These are phyloP conservation scores for Leccinum pallidistipes DNA, from an alignment of 1,284 basidiomycete species.

Conservation along the genomic window DNA sequence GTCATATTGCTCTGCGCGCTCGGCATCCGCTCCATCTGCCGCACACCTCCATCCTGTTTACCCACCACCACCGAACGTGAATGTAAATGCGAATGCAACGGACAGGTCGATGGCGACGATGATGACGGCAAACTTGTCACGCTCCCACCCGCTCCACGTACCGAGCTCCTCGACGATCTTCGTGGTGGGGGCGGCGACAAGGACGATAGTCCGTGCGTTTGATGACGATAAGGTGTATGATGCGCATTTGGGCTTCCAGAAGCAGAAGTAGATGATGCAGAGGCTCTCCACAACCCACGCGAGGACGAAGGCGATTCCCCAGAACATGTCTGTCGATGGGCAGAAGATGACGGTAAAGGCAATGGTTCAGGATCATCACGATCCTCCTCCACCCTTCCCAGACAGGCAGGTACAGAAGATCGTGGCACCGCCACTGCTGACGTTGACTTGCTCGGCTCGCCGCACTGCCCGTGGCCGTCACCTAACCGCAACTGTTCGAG, in stretches of 20 bases:
- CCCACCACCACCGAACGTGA: slow-evolving; percentile 7
- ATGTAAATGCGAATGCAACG: neutral
- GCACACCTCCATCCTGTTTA: slow-evolving; percentile 10
- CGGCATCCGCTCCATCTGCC: slow-evolving; percentile 23
- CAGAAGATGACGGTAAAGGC: slow-evolving; percentile 6
- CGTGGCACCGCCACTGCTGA: neutral
- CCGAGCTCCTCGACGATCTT: slow-evolving; percentile 7
- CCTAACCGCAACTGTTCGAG: slow-evolving; percentile 45
- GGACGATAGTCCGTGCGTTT: neutral
- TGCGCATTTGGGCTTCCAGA: slow-evolving; percentile 8
- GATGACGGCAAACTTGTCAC: slow-evolving; percentile 5
- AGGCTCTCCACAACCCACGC: slow-evolving; percentile 8
- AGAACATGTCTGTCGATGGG: slow-evolving; percentile 4
- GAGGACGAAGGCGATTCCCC: slow-evolving; percentile 6
- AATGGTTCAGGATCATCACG: slow-evolving; percentile 3
- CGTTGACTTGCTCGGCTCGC: neutral
- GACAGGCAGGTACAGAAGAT: neutral
- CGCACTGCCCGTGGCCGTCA: slow-evolving; percentile 7
- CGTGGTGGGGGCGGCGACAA: slow-evolving; percentile 28
- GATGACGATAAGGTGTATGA: slow-evolving; percentile 10
- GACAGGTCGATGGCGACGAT: neutral
- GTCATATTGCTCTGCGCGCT: slow-evolving; percentile 36
- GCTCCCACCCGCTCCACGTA: slow-evolving; percentile 12
- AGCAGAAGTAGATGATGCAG: slow-evolving; percentile 5
- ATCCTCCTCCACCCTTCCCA: neutral